phyloP scores from a whole-genome alignment of 148 eudicot genomes.

The Mesembryanthemum crystallinum region DNA sequence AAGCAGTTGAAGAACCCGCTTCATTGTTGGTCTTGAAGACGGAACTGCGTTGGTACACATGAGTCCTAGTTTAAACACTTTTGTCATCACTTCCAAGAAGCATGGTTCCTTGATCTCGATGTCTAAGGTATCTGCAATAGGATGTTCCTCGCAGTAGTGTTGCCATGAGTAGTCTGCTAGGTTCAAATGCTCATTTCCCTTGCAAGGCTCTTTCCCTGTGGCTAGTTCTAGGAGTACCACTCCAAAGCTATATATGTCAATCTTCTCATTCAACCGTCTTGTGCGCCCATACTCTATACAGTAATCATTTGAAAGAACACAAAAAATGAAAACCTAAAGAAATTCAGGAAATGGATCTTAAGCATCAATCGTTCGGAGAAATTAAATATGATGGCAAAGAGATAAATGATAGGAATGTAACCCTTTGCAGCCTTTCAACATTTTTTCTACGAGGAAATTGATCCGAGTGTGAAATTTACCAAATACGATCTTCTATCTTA shows the following conservation, averaged over 20 bases:
- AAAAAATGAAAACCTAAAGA: not conserved
- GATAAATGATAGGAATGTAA: not conserved
- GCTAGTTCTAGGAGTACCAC: conserved; percentile 60
- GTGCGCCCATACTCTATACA: conserved; percentile 45
- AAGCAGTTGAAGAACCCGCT: conserved; percentile 53
- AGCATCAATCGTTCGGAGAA: not conserved
- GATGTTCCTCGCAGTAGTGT: conserved; percentile 37
- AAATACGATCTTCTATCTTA: too few species aligned
- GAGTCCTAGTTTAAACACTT: conserved; percentile 52
- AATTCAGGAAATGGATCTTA: not conserved
- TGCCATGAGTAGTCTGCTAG: conserved; percentile 72
- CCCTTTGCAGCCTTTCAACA: too few species aligned
- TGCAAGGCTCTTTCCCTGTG: conserved; percentile 53
- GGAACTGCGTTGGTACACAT: conserved; percentile 48
- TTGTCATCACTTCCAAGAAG: conserved; percentile 42
- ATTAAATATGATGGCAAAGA: not conserved
- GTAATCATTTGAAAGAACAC: too few species aligned
- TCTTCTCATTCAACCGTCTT: conserved; percentile 53
- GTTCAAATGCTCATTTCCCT: conserved; percentile 41
- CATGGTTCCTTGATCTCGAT: conserved; percentile 35
- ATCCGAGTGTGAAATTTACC: too few species aligned
- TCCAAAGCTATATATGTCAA: conserved; percentile 64
- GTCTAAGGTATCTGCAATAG: conserved; percentile 40
- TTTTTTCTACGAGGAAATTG: too few species aligned
- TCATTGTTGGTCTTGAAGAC: conserved; percentile 55